Evolutionary conservation across 768 basidiomycete genomes (phyloP).

Genomic region (Tulasnella sp.): DNA sequence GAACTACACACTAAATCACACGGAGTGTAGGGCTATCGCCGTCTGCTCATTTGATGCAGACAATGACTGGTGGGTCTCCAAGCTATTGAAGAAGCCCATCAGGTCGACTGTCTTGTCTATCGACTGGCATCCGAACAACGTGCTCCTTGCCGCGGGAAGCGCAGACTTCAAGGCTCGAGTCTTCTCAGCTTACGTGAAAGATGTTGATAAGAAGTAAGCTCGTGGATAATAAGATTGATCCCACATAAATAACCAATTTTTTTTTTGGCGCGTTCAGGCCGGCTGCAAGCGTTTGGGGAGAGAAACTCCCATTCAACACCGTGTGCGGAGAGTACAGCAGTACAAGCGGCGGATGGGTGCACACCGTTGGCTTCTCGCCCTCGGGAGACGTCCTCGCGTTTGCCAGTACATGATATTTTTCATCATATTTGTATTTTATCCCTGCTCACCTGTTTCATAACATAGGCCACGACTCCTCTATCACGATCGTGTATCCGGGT

Average conservation of each 20-base stretch:
- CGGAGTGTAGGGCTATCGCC: conserved; percentile 65
- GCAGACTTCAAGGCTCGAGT: conserved; percentile 97
- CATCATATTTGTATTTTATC: background rate
- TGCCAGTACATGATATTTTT: conserved; percentile 53
- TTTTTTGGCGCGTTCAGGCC: conserved; percentile 43
- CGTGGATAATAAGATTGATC: background rate
- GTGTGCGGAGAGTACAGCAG: conserved; percentile 89
- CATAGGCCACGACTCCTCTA: conserved; percentile 86
- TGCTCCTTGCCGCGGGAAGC: conserved; percentile 90
- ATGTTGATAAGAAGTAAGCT: conserved; percentile 78
- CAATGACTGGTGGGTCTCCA: conserved; percentile 99
- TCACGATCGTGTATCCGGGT: conserved; percentile 81
- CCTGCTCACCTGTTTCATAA: background rate
- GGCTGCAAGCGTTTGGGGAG: conserved; percentile 88
- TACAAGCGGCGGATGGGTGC: conserved; percentile 94
- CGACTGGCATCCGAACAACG: conserved; percentile 99
- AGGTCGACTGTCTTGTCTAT: conserved; percentile 85
- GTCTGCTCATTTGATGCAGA: conserved; percentile 96
- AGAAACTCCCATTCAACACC: conserved; percentile 94
- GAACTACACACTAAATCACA: background rate
- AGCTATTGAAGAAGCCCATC: conserved; percentile 95
- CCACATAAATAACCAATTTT: background rate
- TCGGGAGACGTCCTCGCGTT: conserved; percentile 92
- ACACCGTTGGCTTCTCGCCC: conserved; percentile 90
- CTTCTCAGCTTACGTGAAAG: conserved; percentile 97